A percentile compares a stretch with the other conserved stretches of the same genome.
Conservation (phyloP, 495 filamentous ascomycete genomes). For the Rostrohypoxylon terebratum region DNA sequence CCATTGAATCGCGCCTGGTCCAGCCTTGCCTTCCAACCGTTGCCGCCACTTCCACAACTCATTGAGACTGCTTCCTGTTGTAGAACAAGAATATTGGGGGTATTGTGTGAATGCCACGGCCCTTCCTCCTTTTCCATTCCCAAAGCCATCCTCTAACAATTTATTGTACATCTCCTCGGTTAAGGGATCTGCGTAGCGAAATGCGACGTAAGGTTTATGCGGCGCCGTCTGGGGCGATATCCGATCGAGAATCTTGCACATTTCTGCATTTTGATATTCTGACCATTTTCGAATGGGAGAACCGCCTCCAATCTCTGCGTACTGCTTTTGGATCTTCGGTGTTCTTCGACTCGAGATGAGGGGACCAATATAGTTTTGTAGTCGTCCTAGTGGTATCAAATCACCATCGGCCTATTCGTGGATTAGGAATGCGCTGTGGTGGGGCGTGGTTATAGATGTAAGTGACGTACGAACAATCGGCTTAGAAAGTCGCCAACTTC, state of each 20-base stretch:
- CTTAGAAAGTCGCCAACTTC: conserved; percentile 95
- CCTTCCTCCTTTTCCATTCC: conserved; percentile 83
- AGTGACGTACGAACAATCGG: conserved; percentile 81
- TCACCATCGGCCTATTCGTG: conserved; percentile 82
- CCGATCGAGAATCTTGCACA: conserved; percentile 95
- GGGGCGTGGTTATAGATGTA: background rate
- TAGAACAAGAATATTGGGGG: conserved; percentile 98
- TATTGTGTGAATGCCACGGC: conserved; percentile 99
- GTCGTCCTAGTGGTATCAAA: conserved; percentile 92
- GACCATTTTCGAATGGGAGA: conserved; percentile 99
- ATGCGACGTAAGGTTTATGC: conserved; percentile 99
- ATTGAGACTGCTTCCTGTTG: conserved; percentile 94
- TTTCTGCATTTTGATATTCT: conserved; percentile 88
- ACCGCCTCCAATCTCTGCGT: conserved; percentile 93
- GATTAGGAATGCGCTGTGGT: conserved; percentile 20
- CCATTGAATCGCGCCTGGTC: conserved; percentile 82
- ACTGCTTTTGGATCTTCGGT: conserved; percentile 95
- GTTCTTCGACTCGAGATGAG: conserved; percentile 88
- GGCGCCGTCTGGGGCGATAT: conserved; percentile 93
- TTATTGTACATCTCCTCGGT: conserved; percentile 92
- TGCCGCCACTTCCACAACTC: conserved; percentile 97
- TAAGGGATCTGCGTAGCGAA: conserved; percentile 92
- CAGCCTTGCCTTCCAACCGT: conserved; percentile 81
- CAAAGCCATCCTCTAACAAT: conserved; percentile 89
- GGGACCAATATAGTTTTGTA: conserved; percentile 91